A percentile compares a stretch with the other conserved stretches of the same genome.
These are phyloP conservation scores for Daldinia grandis DNA, from an alignment of 495 filamentous ascomycete genomes.

Conservation along the genomic window DNA sequence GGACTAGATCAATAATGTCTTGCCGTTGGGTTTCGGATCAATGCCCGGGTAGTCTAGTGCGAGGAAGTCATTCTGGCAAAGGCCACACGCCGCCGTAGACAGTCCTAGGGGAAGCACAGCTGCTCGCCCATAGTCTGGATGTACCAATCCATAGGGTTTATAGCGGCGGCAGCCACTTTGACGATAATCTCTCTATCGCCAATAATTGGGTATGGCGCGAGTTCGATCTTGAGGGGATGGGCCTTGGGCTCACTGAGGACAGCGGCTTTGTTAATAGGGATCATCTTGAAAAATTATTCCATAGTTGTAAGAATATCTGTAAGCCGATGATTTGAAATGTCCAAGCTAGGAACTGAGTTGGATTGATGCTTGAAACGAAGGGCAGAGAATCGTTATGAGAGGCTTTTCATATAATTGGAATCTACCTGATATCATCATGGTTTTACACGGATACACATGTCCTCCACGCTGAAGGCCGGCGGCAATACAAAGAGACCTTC, in stretches of 20 bases:
- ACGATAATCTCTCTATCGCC: constrained; percentile 40
- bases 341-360: background rate
- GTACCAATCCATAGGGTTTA: constrained; percentile 56
- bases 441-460: background rate
- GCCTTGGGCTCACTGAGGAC: constrained; percentile 13
- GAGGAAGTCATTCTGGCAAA: constrained; percentile 55
- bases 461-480: background rate
- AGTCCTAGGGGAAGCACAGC: constrained; percentile 58
- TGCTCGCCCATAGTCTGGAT: constrained; percentile 41
- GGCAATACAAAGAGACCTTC: background rate
- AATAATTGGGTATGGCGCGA: constrained; percentile 32
- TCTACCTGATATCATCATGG: background rate
- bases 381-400: background rate
- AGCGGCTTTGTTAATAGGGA: constrained; percentile 35
- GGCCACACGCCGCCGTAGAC: constrained; percentile 56
- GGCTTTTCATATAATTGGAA: background rate
- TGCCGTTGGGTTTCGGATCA: constrained; percentile 35
- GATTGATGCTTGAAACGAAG: background rate
- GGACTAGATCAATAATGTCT: constrained; percentile 65
- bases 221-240: constrained; percentile 15
- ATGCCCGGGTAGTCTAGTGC: constrained; percentile 39
- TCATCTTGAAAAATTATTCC: constrained; percentile 17
- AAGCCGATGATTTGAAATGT: background rate
- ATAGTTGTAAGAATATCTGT: background rate
- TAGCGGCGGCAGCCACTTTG: constrained; percentile 44